These are phyloP conservation scores for Cutaneotrichosporon dermatis DNA, from an alignment of 1,284 basidiomycete genomes.

Conservation along the genomic window DNA sequence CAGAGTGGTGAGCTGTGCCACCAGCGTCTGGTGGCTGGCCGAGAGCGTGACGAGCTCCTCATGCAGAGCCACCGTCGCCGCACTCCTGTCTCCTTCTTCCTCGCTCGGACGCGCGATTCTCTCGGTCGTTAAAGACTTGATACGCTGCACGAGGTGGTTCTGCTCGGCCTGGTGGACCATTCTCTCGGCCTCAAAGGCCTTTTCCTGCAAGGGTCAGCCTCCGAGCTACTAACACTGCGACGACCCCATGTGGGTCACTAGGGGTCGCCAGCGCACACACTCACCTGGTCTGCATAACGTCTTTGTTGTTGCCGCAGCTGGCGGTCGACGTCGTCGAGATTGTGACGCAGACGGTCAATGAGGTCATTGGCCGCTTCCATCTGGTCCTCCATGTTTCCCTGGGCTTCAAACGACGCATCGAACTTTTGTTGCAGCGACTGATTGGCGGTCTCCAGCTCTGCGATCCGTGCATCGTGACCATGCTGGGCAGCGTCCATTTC, in stretches of 20 bases:
- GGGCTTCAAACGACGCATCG: slow-evolving; percentile 36
- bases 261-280: slow-evolving; percentile 3
- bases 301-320: slow-evolving; percentile 31
- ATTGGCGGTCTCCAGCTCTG: slow-evolving; percentile 5
- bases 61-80: slow-evolving; percentile 22
- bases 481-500: slow-evolving; percentile 10
- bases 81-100: slow-evolving; percentile 8
- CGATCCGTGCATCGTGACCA: not conserved
- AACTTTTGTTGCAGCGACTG: slow-evolving; percentile 22
- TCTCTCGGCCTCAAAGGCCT: slow-evolving; percentile 43
- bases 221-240: too few relatives aligned
- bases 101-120: slow-evolving; percentile 3
- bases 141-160: slow-evolving; percentile 30
- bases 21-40: slow-evolving; percentile 34
- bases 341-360: slow-evolving; percentile 30
- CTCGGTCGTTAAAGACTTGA: slow-evolving; percentile 26
- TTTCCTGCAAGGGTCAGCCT: slow-evolving; percentile 29
- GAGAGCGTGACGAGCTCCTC: slow-evolving; percentile 41
- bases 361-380: slow-evolving; percentile 37
- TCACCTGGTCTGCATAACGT: slow-evolving; percentile 42
- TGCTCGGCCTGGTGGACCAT: slow-evolving; percentile 40
- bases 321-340: slow-evolving; percentile 33
- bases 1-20: slow-evolving; percentile 37
- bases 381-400: slow-evolving; percentile 41
- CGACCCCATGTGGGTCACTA: too few relatives aligned